Percentiles rank a stretch among this genome's conserved stretches.
Conservation (phyloP, 768 basidiomycete genomes). For the Punctularia strigosozonata region DNA sequence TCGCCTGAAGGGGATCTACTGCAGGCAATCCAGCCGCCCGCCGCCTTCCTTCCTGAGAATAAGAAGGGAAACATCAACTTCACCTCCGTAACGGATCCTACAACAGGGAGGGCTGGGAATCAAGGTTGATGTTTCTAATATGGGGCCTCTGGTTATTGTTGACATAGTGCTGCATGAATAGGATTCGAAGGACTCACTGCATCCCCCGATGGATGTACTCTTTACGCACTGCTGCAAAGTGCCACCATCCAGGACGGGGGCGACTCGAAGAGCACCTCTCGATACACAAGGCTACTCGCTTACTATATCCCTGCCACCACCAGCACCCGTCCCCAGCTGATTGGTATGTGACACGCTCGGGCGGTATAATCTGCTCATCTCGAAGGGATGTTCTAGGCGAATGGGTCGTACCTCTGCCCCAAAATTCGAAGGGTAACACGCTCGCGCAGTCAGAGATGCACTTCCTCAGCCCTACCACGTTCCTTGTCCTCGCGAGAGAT, state of each 20-base stretch:
- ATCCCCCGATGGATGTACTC: constrained; percentile 30
- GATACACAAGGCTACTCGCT: constrained; percentile 44
- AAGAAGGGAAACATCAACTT: constrained; percentile 37
- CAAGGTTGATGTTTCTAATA: constrained; percentile 26
- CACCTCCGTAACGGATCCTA: constrained; percentile 33
- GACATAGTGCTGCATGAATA: constrained; percentile 9
- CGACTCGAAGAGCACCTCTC: constrained; percentile 28
- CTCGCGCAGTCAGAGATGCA: constrained; percentile 44
- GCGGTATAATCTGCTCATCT: too few relatives aligned
- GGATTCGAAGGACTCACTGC: constrained; percentile 53
- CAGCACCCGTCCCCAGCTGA: constrained; percentile 21
- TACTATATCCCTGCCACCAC: constrained; percentile 33
- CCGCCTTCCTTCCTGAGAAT: constrained; percentile 39
- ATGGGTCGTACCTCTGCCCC: constrained; percentile 48
- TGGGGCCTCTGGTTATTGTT: neutral
- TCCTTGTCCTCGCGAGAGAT: constrained; percentile 49
- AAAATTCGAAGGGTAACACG: constrained; percentile 38
- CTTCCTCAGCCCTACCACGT: constrained; percentile 39
- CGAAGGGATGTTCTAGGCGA: too few relatives aligned
- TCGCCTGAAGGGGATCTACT: constrained; percentile 33
- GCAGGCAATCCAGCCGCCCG: constrained; percentile 45
- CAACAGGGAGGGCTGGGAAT: constrained; percentile 42
- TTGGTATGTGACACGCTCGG: too few relatives aligned
- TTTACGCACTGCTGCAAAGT: constrained; percentile 54
- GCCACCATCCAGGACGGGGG: constrained; percentile 59